phyloP scores from a whole-genome alignment of 2,329 filamentous ascomycete species.

The Botryosphaeria dothidea region DNA sequence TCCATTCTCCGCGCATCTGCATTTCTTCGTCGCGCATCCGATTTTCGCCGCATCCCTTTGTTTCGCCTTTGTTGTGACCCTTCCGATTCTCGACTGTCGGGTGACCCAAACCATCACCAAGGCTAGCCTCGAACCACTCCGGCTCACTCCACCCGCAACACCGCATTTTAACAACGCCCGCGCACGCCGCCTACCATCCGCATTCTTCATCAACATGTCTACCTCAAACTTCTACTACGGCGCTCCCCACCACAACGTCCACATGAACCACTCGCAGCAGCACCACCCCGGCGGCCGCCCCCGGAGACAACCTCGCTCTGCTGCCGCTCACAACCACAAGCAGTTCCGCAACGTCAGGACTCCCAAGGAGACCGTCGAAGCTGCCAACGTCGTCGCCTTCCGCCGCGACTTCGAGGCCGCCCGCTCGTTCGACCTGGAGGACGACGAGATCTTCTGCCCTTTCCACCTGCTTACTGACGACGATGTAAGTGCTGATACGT shows the following conservation, averaged over 20 bases:
- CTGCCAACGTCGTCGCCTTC: conserved; percentile 74
- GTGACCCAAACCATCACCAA: conserved; percentile 10
- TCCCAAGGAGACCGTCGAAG: conserved; percentile 82
- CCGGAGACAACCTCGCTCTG: conserved; percentile 78
- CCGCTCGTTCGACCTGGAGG: conserved; percentile 91
- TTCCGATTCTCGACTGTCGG: conserved; percentile 3
- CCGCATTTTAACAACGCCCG: conserved; percentile 4
- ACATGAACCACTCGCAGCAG: conserved; percentile 62
- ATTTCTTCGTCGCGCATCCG: conserved; percentile 1
- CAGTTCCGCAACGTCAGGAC: conserved; percentile 83
- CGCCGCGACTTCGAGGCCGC: conserved; percentile 87
- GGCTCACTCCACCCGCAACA: conserved; percentile 12
- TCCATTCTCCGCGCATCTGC: background rate
- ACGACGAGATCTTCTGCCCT: conserved; percentile 95
- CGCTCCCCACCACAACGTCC: conserved; percentile 50
- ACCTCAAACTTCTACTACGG: conserved; percentile 46
- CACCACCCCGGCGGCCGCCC: conserved; percentile 83
- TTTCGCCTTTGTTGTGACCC: conserved; percentile 19
- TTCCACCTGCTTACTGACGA: conserved; percentile 82
- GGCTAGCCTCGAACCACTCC: conserved; percentile 7
- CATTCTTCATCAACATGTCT: conserved; percentile 7
- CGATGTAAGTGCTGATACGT: conserved; percentile 64
- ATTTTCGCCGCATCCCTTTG: conserved; percentile 15
- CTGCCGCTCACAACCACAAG: conserved; percentile 81
- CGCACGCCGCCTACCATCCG: background rate